Percentiles rank a stretch among this genome's conserved stretches.
phyloP scores from a whole-genome alignment of 306 rosid genomes.

The Lupinus albus region DNA sequence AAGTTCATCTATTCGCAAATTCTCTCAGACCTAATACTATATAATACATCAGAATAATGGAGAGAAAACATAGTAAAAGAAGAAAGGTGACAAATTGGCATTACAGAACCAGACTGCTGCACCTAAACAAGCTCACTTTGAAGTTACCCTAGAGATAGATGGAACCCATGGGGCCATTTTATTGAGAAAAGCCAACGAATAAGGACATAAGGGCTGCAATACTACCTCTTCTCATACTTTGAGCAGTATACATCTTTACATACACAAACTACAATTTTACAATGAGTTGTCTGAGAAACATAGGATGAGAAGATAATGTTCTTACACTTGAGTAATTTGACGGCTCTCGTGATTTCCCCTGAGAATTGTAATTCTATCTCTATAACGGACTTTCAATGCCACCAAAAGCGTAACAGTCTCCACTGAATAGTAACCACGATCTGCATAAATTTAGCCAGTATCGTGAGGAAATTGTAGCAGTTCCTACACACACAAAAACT shows the following conservation, averaged over 20 bases:
- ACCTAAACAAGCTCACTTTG: background rate
- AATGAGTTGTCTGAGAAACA: conserved; percentile 15
- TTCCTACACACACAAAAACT: conserved; percentile 18
- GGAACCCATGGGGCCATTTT: conserved; percentile 1
- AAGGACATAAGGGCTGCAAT: background rate
- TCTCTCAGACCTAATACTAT: background rate
- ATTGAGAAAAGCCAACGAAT: conserved; percentile 17
- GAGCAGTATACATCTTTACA: conserved; percentile 23
- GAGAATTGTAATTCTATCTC: conserved; percentile 98
- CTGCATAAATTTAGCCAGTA: conserved; percentile 55
- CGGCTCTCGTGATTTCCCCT: conserved; percentile 98
- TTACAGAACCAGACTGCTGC: conserved; percentile 26
- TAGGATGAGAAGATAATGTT: conserved; percentile 24
- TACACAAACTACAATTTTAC: background rate
- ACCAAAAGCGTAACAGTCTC: conserved; percentile 97
- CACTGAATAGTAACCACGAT: conserved; percentile 77
- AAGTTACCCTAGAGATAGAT: conserved; percentile 25
- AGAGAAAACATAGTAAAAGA: background rate
- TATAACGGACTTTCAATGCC: conserved; percentile 93
- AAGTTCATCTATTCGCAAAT: conserved; percentile 7
- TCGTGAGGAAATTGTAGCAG: conserved; percentile 38
- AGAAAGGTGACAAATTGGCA: background rate
- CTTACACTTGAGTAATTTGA: conserved; percentile 99
- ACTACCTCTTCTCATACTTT: conserved; percentile 5
- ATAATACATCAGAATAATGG: background rate